Conservation (phyloP, 768 basidiomycete species). For the Holtermannia corniformis region DNA sequence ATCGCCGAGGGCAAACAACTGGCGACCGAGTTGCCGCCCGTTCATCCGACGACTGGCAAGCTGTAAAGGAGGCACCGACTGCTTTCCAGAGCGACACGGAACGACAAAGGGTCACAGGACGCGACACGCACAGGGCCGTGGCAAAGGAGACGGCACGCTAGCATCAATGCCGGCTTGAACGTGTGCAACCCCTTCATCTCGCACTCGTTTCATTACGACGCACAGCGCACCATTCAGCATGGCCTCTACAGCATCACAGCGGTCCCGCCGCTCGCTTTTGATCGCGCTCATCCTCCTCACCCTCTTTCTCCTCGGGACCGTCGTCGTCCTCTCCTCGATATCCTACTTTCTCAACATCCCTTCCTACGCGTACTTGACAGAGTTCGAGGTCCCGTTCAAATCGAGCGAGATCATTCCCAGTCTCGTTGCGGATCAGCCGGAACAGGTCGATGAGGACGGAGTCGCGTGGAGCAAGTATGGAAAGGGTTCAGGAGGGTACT, state of each 20-base stretch:
- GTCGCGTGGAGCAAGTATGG: conserved; percentile 28
- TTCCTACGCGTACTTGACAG: conserved; percentile 65
- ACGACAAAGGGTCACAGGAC: no score
- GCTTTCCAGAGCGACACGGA: no score
- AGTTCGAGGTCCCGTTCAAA: conserved; percentile 55
- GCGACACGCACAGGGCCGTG: no score
- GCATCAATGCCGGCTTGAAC: no score
- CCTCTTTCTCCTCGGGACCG: conserved; percentile 74
- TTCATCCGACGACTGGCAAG: no score
- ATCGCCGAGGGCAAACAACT: no score
- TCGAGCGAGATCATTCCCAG: conserved; percentile 51
- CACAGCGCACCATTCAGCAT: not conserved
- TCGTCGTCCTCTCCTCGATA: conserved; percentile 82
- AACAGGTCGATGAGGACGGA: not conserved
- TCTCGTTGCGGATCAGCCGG: not conserved
- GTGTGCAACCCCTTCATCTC: no score
- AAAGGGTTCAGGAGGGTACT: conserved; percentile 31
- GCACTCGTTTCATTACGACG: no score
- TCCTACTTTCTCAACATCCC: conserved; percentile 82
- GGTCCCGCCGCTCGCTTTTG: conserved; percentile 41
- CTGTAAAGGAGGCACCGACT: no score
- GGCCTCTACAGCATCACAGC: not conserved
- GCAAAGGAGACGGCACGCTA: no score
- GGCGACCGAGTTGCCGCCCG: no score
- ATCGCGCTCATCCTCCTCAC: conserved; percentile 53